These are phyloP conservation scores for Hysterangium stoloniferum DNA, from an alignment of 768 basidiomycete species.

Conservation along the genomic window DNA sequence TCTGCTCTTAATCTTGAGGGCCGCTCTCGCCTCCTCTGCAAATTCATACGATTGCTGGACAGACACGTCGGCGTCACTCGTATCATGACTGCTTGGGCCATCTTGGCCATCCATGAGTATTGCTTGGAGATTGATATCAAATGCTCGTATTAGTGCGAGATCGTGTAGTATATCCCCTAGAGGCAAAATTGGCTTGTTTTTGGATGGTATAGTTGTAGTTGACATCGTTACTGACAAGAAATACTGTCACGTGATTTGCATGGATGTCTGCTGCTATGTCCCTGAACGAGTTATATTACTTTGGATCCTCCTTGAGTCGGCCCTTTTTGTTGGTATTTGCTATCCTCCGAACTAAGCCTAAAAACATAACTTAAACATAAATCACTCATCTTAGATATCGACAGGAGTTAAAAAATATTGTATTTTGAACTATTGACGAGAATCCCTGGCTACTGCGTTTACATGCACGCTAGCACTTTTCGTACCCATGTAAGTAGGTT, in stretches of 20 bases:
- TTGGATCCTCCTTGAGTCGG: too few relatives aligned
- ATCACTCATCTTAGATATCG: too few relatives aligned
- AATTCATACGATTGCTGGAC: conserved; percentile 55
- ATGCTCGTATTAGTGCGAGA: conserved; percentile 61
- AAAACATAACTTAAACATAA: too few relatives aligned
- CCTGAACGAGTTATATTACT: too few relatives aligned
- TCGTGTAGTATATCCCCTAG: conserved; percentile 59
- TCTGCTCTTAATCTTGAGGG: conserved; percentile 44
- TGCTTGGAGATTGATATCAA: conserved; percentile 36
- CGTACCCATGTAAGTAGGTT: too few relatives aligned
- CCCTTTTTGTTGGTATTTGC: too few relatives aligned
- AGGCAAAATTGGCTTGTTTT: conserved; percentile 28
- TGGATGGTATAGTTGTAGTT: not conserved
- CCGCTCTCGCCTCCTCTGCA: conserved; percentile 45
- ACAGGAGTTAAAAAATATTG: too few relatives aligned
- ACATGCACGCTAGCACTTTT: too few relatives aligned
- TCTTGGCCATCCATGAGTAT: conserved; percentile 18
- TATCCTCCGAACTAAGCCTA: too few relatives aligned
- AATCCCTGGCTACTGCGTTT: too few relatives aligned
- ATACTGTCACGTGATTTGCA: not conserved
- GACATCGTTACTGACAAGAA: not conserved
- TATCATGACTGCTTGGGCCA: conserved; percentile 3
- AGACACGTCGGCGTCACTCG: conserved; percentile 26
- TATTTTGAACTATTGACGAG: too few relatives aligned
- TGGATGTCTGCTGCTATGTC: too few relatives aligned